Conservation (phyloP, 331 rosid species). For the Dryas integrifolia region DNA sequence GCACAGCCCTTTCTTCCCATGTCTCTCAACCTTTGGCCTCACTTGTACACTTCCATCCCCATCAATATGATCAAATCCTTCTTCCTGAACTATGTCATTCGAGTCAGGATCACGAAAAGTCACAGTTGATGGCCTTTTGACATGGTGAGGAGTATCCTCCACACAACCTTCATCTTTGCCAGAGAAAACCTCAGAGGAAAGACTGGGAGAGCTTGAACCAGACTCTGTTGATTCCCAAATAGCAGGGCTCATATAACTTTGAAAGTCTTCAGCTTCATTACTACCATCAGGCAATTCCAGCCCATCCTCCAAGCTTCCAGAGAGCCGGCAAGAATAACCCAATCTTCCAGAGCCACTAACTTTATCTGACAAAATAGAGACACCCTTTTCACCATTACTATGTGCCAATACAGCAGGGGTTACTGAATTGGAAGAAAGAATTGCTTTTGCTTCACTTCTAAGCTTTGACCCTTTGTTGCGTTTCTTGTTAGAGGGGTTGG, state of each 20-base stretch:
- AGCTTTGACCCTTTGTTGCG: background rate
- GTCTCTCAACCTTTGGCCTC: slow-evolving; percentile 48
- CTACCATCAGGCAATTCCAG: slow-evolving; percentile 28
- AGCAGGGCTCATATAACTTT: slow-evolving; percentile 36
- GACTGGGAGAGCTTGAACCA: slow-evolving; percentile 32
- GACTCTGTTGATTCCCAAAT: slow-evolving; percentile 43
- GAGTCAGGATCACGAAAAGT: slow-evolving; percentile 56
- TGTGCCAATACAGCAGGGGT: slow-evolving; percentile 9
- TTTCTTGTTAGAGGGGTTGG: slow-evolving; percentile 7
- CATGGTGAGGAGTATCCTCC: slow-evolving; percentile 43
- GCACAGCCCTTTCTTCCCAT: slow-evolving; percentile 71
- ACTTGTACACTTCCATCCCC: slow-evolving; percentile 28
- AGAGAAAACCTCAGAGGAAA: slow-evolving; percentile 58
- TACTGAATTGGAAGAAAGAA: background rate
- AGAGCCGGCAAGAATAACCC: slow-evolving; percentile 2
- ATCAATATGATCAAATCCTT: slow-evolving; percentile 27
- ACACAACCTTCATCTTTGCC: slow-evolving; percentile 38
- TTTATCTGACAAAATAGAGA: slow-evolving; percentile 18
- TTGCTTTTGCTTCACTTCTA: background rate
- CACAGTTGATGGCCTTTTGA: slow-evolving; percentile 56
- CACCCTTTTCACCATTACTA: slow-evolving; percentile 14
- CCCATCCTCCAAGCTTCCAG: slow-evolving; percentile 7
- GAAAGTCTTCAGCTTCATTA: slow-evolving; percentile 23
- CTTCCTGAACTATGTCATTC: slow-evolving; percentile 25
- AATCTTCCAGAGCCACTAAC: slow-evolving; percentile 27